These are phyloP conservation scores for Wickerhamomyces sp. DNA, from an alignment of 1,139 yeast genomes.

Conservation along the genomic window DNA sequence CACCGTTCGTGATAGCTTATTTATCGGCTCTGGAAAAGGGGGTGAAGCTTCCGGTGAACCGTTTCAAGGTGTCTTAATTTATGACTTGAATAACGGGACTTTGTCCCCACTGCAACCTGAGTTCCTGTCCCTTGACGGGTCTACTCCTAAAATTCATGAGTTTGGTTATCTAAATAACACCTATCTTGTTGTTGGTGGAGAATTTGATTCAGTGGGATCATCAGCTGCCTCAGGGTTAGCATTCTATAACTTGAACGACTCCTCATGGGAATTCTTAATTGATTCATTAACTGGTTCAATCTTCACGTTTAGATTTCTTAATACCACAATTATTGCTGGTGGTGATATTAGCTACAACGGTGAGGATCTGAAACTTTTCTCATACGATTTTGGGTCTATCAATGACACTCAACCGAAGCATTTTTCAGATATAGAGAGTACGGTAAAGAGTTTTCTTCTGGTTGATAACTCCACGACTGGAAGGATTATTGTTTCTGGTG, in stretches of 20 bases:
- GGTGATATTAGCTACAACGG: constrained; percentile 51
- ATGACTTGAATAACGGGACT: constrained; percentile 33
- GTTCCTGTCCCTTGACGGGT: constrained; percentile 9
- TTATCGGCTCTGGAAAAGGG: constrained; percentile 32
- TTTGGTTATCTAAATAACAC: constrained; percentile 40
- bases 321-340: constrained; percentile 47
- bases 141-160: constrained; percentile 41
- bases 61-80: constrained; percentile 45
- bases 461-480: constrained; percentile 44
- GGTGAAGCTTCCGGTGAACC: constrained; percentile 22
- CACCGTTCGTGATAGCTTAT: constrained; percentile 26
- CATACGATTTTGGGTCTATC: constrained; percentile 43
- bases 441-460: constrained; percentile 44
- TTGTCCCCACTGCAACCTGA: constrained; percentile 13
- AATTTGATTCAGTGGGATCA: constrained; percentile 57
- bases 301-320: constrained; percentile 48
- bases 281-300: constrained; percentile 49
- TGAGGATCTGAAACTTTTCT: constrained; percentile 38
- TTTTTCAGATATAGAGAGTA: constrained; percentile 31
- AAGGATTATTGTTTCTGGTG: constrained; percentile 54
- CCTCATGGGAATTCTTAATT: constrained; percentile 50
- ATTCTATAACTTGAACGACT: constrained; percentile 52
- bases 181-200: constrained; percentile 68
- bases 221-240: constrained; percentile 62
- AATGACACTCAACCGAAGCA: constrained; percentile 16